A percentile compares a stretch with the other conserved stretches of the same genome.
These are phyloP conservation scores for Trichoderma oligosporum DNA, from an alignment of 2,329 filamentous ascomycete genomes.

Conservation along the genomic window DNA sequence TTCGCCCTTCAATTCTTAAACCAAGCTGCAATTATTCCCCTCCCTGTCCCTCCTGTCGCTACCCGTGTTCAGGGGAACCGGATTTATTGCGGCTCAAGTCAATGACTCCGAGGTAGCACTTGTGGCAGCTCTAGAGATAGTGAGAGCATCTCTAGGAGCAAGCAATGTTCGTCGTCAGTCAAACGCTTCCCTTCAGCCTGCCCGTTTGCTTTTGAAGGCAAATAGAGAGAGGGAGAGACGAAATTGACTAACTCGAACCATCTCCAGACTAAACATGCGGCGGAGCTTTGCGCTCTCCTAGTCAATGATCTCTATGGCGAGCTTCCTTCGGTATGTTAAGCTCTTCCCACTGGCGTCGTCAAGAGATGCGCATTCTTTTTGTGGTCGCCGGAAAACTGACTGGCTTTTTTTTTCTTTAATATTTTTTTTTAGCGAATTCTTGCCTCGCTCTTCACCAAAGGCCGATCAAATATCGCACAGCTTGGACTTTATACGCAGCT, in stretches of 20 bases:
- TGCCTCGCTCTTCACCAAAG: constrained; percentile 70
- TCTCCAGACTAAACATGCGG: constrained; percentile 63
- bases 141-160: constrained; percentile 73
- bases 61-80: background rate
- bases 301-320: constrained; percentile 88
- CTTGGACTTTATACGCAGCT: constrained; percentile 71
- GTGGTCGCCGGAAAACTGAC: constrained; percentile 17
- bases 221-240: background rate
- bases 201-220: constrained; percentile 10
- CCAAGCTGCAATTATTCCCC: background rate
- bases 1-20: background rate
- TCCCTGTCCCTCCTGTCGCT: background rate
- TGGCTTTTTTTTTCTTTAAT: constrained; percentile 28
- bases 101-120: constrained; percentile 67
- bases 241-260: constrained; percentile 24
- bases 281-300: constrained; percentile 85
- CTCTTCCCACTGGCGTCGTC: background rate
- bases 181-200: constrained; percentile 23
- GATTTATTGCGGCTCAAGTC: constrained; percentile 30
- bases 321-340: constrained; percentile 70
- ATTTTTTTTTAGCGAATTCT: constrained; percentile 68
- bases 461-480: constrained; percentile 67
- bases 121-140: constrained; percentile 71
- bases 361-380: background rate
- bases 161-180: constrained; percentile 54